Conservation (phyloP, 2,329 filamentous ascomycete species). For the Fusarium haematococcum region DNA sequence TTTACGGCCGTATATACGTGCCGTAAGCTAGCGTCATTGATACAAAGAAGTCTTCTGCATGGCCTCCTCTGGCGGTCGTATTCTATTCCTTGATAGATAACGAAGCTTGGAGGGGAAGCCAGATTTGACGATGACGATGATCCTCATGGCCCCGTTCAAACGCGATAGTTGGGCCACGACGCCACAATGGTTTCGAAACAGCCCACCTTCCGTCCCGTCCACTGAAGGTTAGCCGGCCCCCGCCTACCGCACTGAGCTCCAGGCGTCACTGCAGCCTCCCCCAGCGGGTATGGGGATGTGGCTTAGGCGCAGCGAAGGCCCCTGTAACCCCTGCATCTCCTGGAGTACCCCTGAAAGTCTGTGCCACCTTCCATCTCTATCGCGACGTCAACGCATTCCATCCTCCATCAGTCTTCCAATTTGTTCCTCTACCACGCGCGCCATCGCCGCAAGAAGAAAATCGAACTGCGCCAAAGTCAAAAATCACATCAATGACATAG, state of each 20-base stretch:
- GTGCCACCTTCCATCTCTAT: slow-evolving; percentile 25
- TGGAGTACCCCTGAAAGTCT: slow-evolving; percentile 35
- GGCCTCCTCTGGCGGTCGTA: not conserved
- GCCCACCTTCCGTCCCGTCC: not conserved
- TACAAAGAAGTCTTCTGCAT: slow-evolving; percentile 7
- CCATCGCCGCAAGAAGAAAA: slow-evolving; percentile 31
- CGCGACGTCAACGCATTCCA: slow-evolving; percentile 38
- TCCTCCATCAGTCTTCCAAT: not conserved
- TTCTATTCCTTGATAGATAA: not conserved
- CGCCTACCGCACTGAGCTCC: not conserved
- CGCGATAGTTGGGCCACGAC: not conserved
- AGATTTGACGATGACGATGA: slow-evolving; percentile 30
- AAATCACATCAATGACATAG: slow-evolving; percentile 16
- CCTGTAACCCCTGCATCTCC: slow-evolving; percentile 31
- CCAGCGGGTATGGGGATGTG: slow-evolving; percentile 30
- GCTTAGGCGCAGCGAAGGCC: slow-evolving; percentile 15
- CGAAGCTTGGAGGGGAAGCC: slow-evolving; percentile 16
- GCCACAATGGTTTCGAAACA: slow-evolving; percentile 22
- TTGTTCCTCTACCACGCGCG: slow-evolving; percentile 15
- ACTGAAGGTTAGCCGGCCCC: not conserved
- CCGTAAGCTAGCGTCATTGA: slow-evolving; percentile 10
- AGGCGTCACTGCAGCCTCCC: not conserved
- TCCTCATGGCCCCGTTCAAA: not conserved
- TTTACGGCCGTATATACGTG: slow-evolving; percentile 17
- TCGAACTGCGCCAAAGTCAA: slow-evolving; percentile 1